Conservation (phyloP, 2,329 filamentous ascomycete species). For the Exserohilum turcica region DNA sequence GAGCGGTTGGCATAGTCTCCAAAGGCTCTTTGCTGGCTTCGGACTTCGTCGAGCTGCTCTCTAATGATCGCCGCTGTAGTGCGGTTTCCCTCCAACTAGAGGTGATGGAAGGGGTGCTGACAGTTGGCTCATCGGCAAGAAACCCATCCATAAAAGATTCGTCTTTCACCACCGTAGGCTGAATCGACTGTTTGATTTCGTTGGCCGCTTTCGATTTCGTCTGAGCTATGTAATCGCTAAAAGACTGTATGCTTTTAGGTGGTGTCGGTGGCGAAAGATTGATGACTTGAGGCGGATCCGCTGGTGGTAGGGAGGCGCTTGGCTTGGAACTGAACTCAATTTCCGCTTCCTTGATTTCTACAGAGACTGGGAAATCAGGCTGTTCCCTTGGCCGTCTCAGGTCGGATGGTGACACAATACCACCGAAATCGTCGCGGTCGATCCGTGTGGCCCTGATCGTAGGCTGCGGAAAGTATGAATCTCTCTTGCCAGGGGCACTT, state of each 20-base stretch:
- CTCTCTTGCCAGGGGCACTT: neutral
- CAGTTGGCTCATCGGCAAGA: conserved; percentile 10
- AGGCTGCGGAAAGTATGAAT: conserved; percentile 22
- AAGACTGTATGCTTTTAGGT: conserved; percentile 7
- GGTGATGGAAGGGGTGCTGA: neutral
- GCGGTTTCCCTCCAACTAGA: conserved; percentile 36
- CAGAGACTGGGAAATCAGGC: conserved; percentile 8
- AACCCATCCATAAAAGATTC: conserved; percentile 34
- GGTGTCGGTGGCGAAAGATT: neutral
- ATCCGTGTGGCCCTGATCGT: conserved; percentile 20
- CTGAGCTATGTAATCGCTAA: neutral
- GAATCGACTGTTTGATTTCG: conserved; percentile 1
- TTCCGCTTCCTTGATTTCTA: neutral
- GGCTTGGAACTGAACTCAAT: neutral
- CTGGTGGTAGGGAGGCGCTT: neutral
- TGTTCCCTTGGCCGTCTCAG: conserved; percentile 32
- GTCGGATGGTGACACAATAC: conserved; percentile 42
- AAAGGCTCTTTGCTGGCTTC: neutral
- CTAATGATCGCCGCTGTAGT: conserved; percentile 18
- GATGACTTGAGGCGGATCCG: neutral
- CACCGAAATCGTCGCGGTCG: conserved; percentile 23
- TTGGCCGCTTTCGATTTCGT: neutral
- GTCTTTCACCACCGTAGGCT: conserved; percentile 17
- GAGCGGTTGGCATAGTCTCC: neutral
- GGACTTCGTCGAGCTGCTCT: neutral